A percentile compares a stretch with the other conserved stretches of the same genome.
These are phyloP conservation scores for Tuber borchii DNA, from an alignment of 495 filamentous ascomycete species.

Conservation along the genomic window DNA sequence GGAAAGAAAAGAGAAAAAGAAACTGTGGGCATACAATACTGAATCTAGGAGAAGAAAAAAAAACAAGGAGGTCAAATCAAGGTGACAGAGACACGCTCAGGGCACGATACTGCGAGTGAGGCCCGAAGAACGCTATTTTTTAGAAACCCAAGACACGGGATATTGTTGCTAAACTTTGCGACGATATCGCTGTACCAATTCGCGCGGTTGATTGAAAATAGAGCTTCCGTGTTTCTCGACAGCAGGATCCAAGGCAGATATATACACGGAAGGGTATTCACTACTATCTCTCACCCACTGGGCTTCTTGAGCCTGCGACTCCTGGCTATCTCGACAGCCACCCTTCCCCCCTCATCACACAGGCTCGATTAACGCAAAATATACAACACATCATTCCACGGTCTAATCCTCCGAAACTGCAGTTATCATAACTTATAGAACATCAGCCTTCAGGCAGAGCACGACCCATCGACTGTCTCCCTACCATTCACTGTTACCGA, in stretches of 20 bases:
- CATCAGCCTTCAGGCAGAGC: neutral
- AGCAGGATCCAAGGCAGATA: conserved; percentile 21
- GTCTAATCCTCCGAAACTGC: neutral
- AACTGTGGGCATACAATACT: conserved; percentile 13
- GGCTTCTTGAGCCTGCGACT: neutral
- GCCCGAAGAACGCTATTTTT: conserved; percentile 12
- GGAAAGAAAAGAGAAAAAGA: conserved; percentile 9
- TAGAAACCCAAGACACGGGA: conserved; percentile 36
- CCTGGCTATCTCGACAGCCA: neutral
- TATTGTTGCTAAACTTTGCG: conserved; percentile 31
- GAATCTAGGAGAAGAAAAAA: neutral
- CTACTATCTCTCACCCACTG: conserved; percentile 1
- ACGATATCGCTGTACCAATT: conserved; percentile 36
- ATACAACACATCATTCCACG: neutral
- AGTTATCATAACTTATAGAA: conserved; percentile 1
- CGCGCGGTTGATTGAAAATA: conserved; percentile 29
- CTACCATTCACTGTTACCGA: neutral
- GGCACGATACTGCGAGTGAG: neutral
- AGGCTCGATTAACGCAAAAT: conserved; percentile 1
- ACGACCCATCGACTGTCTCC: neutral
- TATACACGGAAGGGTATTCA: conserved; percentile 22
- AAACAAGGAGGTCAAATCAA: neutral
- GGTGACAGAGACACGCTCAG: conserved; percentile 1
- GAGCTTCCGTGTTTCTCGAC: conserved; percentile 26
- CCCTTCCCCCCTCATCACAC: neutral